phyloP scores from a whole-genome alignment of 2,329 filamentous ascomycete genomes.

The Alternaria gaisen region DNA sequence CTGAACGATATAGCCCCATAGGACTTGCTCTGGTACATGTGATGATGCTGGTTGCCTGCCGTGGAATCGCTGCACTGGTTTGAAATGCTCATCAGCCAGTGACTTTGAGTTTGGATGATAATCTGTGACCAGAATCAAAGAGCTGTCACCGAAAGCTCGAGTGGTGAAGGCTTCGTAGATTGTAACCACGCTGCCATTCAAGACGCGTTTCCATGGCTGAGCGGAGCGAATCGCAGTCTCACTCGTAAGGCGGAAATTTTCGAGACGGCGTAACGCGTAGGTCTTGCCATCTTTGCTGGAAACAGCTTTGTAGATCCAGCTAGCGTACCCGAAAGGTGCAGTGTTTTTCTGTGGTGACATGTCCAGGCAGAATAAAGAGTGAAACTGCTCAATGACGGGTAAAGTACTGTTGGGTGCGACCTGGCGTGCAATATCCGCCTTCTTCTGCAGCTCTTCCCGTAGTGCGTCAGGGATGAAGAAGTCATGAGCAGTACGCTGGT shows the following conservation, averaged over 20 bases:
- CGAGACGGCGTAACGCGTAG: slow-evolving; percentile 87
- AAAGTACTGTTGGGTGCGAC: slow-evolving; percentile 82
- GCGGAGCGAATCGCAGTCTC: slow-evolving; percentile 87
- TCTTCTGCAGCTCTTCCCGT: slow-evolving; percentile 88
- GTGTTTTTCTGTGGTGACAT: slow-evolving; percentile 80
- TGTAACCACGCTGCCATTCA: slow-evolving; percentile 82
- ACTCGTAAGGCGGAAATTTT: slow-evolving; percentile 88
- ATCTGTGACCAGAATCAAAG: slow-evolving; percentile 90
- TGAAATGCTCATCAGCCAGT: slow-evolving; percentile 81
- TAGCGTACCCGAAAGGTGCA: slow-evolving; percentile 83
- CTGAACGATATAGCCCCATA: slow-evolving; percentile 95
- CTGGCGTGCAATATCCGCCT: slow-evolving; percentile 84
- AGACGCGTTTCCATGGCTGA: slow-evolving; percentile 87
- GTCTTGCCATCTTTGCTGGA: slow-evolving; percentile 87
- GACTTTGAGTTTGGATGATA: slow-evolving; percentile 94
- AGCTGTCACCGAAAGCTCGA: slow-evolving; percentile 91
- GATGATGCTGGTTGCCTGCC: slow-evolving; percentile 47
- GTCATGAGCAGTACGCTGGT: slow-evolving; percentile 87
- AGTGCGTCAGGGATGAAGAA: slow-evolving; percentile 90
- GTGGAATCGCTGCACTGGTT: slow-evolving; percentile 51
- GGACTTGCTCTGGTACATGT: slow-evolving; percentile 70
- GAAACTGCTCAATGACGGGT: slow-evolving; percentile 84
- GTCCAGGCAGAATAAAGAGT: slow-evolving; percentile 90
- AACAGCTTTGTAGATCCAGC: slow-evolving; percentile 94
- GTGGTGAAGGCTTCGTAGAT: slow-evolving; percentile 94